Evolutionary conservation across 164 flowering plant species (phyloP).

Genomic region (Platanus orientalis): DNA sequence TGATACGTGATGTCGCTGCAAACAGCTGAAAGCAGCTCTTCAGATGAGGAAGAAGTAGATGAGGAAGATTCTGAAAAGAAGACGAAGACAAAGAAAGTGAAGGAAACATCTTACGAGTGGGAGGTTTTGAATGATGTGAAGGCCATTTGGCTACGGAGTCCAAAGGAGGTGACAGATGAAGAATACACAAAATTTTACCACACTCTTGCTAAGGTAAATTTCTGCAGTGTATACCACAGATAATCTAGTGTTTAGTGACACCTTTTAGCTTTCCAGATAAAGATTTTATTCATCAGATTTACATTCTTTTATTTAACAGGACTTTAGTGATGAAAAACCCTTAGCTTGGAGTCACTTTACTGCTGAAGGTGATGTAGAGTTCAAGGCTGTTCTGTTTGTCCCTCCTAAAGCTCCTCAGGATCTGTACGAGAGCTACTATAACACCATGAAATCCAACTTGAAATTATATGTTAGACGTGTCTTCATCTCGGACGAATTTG

Average conservation of each 20-base stretch:
- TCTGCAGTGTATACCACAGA: background rate
- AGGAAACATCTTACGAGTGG: slow-evolving; percentile 89
- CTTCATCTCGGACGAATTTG: slow-evolving; percentile 95
- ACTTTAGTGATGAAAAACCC: slow-evolving; percentile 87
- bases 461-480: slow-evolving; percentile 91
- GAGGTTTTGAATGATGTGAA: slow-evolving; percentile 92
- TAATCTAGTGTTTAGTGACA: background rate
- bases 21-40: slow-evolving; percentile 58
- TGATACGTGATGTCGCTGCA: slow-evolving; percentile 5
- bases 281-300: background rate
- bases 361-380: slow-evolving; percentile 99
- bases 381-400: slow-evolving; percentile 92
- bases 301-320: slow-evolving; percentile 39
- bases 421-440: slow-evolving; percentile 92
- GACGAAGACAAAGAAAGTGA: slow-evolving; percentile 78
- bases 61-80: slow-evolving; percentile 79
- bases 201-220: slow-evolving; percentile 78
- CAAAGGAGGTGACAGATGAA: slow-evolving; percentile 97
- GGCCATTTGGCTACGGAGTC: slow-evolving; percentile 91
- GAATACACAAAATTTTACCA: slow-evolving; percentile 90
- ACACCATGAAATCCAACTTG: slow-evolving; percentile 72
- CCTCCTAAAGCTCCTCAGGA: slow-evolving; percentile 98
- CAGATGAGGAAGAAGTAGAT: slow-evolving; percentile 54
- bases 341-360: slow-evolving; percentile 84
- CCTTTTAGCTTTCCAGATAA: background rate